Evolutionary conservation across 169 alveolate species (phyloP), one percentile per base, ranked within the genome.

Genomic region (Pseudocohnilembus persalinus): DNA sequence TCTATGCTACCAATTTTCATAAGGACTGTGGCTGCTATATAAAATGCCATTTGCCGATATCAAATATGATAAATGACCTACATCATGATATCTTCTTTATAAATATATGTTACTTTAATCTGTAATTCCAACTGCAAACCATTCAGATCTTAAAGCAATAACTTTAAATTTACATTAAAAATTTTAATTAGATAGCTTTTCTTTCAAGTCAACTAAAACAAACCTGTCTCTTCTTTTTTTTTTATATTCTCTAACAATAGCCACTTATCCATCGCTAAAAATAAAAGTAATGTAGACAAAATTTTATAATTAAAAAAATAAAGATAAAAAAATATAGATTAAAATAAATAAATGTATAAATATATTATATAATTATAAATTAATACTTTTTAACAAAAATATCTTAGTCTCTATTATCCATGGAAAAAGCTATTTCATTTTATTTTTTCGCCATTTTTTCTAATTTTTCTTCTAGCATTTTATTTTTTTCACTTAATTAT

Each of bases 81-180:
- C 74, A 49, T 86, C 87, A 29, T 79, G 76, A 32, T 86, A 86
- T 32, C 83, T 81, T 74, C 83, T 74, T 6, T 35, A 25, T 11
- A 73, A 74, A 74, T 86, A 75, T 27, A 86, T 77, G n/a, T 78
- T 64, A 11, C 87, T 49, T 31, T 72, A 72, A 27, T 86, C 90
- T 33, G 80, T 64, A 29, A 86, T 81, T 26, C 90, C 90, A 0
- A 86, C 85, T 27, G 90, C 90, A 81, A 80, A 86, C 90, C 90
- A 86, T 15, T 81, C 82, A 0, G 84, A 75, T 74, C 83, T 34
- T 24, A 74, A 75, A 63, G 77, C n/a, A 26, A 79, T 15, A 11
- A 79, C 64, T 49, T 79, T 79, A 20, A 49, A 79, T 20, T 49
- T 49, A 4, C 68, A 49, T 49, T 4, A 4, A 4, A 49, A 49